Evolutionary conservation across 345 rosid genomes (phyloP).

Genomic region (Limnanthes douglasii): DNA sequence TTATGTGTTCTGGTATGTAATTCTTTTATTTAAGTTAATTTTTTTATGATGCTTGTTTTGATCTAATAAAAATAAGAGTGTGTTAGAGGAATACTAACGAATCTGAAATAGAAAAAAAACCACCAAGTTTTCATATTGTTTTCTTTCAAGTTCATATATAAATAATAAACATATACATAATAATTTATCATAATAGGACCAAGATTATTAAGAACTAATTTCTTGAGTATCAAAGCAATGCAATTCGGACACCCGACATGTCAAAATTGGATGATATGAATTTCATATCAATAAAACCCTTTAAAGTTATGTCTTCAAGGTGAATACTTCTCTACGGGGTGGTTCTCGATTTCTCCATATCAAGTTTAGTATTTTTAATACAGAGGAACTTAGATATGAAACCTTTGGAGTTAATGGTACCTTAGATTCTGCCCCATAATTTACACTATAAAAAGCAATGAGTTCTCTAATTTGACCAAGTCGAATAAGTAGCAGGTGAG

Average conservation of each 20-base stretch:
- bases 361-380: conserved; percentile 41
- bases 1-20: too few species aligned
- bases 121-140: too few species aligned
- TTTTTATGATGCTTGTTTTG: too few species aligned
- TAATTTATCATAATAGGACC: too few species aligned
- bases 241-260: conserved; percentile 48
- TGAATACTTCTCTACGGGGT: conserved; percentile 43
- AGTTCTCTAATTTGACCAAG: conserved; percentile 49
- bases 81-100: too few species aligned
- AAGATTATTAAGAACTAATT: conserved; percentile 24
- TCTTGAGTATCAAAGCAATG: conserved; percentile 33
- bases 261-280: conserved; percentile 53
- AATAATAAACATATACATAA: too few species aligned
- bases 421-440: conserved; percentile 47
- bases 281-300: conserved; percentile 52
- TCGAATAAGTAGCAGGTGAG: conserved; percentile 44
- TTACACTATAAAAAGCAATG: conserved; percentile 57
- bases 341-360: conserved; percentile 56
- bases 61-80: too few species aligned
- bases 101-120: too few species aligned
- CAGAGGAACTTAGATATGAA: conserved; percentile 43
- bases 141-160: too few species aligned
- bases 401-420: conserved; percentile 36
- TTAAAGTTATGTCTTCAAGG: conserved; percentile 49
- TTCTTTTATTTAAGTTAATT: too few species aligned